Base-by-base conservation (phyloP, 2,329 filamentous ascomycete species). In the Fusarium lateritium region DNA sequence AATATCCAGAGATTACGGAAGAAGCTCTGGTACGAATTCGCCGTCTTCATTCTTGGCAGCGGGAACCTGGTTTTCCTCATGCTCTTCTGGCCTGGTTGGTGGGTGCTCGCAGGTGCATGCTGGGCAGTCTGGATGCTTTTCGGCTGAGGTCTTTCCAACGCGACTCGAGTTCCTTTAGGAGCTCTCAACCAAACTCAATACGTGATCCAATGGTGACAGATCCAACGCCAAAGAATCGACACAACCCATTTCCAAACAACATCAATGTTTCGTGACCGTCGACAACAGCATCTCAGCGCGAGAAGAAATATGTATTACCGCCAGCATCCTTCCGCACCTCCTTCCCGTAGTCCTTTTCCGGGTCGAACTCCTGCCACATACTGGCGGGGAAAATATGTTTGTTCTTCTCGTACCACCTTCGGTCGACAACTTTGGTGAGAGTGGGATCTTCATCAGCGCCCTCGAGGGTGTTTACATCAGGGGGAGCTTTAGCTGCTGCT, bases 301-400 rank as follows among this genome's bases (percentile, higher is more conserved):
- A 86, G 78, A 94, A 95, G 84, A 99, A 99, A 79, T 98, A 98
- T 0, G 93, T 89, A 80, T 99, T 99, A 14, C 96, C 96, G 56
- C 94, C 91, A 14, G 88, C 87, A 81, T 99, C 96, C 75, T 94
- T 92, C 73, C 93, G 88, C 39, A 94, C 88, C 71, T 93, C 89
- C 69, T 84, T 86, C 75, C 89, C 87, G 81, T 97, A 97, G 74
- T 98, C 92, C 79, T 92, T 93, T 65, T 93, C 93, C 1, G 94
- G 92, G 71, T 97, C 94, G 78, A 97, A 99, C 67, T 97, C 92
- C 73, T 94, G 93, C 96, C 96, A 99, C 46, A 95, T 88, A 77
- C 93, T 98, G 21, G 95, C 95, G 1, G 96, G 96, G 78, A 95
- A 99, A 60, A 99, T 98, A 79, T 99, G 96, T 81, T 98, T 99